Percentiles rank a stretch among this genome's conserved stretches.
phyloP scores from a whole-genome alignment of 305 asterid species.

The Fraxinus platypoda region DNA sequence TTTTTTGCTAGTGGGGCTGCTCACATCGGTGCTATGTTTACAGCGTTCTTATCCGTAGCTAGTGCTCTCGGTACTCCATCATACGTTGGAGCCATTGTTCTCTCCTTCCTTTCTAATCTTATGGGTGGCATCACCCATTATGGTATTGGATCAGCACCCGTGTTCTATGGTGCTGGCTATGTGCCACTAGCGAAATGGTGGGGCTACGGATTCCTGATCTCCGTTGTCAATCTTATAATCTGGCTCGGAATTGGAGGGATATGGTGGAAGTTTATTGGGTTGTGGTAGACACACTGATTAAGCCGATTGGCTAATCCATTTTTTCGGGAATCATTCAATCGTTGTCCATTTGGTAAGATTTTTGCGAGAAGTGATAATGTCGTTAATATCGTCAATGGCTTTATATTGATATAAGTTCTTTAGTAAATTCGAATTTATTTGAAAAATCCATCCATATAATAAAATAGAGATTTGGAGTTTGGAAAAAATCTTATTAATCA shows the following conservation, averaged over 20 bases:
- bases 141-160: constrained; percentile 59
- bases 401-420: background rate
- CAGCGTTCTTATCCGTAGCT: constrained; percentile 92
- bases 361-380: background rate
- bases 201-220: constrained; percentile 94
- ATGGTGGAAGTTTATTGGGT: constrained; percentile 97
- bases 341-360: background rate
- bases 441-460: background rate
- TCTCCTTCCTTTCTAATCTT: constrained; percentile 83
- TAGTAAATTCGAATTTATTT: background rate
- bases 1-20: constrained; percentile 46
- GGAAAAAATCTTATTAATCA: background rate
- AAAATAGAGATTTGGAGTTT: background rate
- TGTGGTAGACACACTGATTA: constrained; percentile 42
- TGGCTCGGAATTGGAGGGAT: constrained; percentile 68
- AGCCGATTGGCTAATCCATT: background rate
- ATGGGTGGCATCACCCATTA: constrained; percentile 98
- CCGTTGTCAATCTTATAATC: constrained; percentile 61
- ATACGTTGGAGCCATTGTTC: constrained; percentile 75
- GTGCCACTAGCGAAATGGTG: constrained; percentile 20
- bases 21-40: constrained; percentile 16
- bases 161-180: background rate
- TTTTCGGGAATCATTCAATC: background rate
- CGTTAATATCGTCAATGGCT: background rate
- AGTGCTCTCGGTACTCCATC: constrained; percentile 94